phyloP scores from a whole-genome alignment of 2,329 filamentous ascomycete species.

The Xylaria sp. region DNA sequence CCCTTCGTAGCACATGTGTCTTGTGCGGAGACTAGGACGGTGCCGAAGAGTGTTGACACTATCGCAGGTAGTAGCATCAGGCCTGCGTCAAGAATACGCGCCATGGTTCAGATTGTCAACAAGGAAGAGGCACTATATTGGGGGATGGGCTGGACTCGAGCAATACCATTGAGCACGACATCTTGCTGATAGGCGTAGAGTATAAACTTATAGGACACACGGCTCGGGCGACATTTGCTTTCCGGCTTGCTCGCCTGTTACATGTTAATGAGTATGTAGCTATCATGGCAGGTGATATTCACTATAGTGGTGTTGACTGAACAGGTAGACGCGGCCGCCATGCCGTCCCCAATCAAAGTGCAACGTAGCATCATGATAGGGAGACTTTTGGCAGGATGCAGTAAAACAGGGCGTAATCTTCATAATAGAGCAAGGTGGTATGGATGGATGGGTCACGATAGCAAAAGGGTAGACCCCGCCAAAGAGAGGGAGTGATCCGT shows the following conservation, averaged over 20 bases:
- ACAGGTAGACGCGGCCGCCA: constrained; percentile 8
- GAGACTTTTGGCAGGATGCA: background rate
- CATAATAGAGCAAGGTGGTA: constrained; percentile 16
- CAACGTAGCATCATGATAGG: constrained; percentile 30
- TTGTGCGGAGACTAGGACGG: constrained; percentile 21
- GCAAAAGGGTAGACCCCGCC: background rate
- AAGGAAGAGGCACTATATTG: background rate
- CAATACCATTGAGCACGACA: background rate
- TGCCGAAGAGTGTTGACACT: constrained; percentile 22
- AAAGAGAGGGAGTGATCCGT: background rate
- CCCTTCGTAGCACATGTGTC: constrained; percentile 50
- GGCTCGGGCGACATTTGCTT: background rate
- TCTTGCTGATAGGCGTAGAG: background rate
- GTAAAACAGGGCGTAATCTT: constrained; percentile 4
- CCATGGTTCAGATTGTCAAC: constrained; percentile 22
- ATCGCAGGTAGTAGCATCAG: constrained; percentile 23
- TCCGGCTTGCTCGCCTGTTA: background rate
- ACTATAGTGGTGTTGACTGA: constrained; percentile 6
- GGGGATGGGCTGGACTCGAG: background rate
- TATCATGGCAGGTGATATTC: constrained; percentile 26
- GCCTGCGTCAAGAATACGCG: constrained; percentile 21
- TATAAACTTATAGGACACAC: constrained; percentile 21
- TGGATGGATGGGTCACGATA: constrained; percentile 20
- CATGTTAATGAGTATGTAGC: constrained; percentile 14
- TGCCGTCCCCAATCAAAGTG: constrained; percentile 14